A percentile compares a stretch with the other conserved stretches of the same genome.
These are phyloP conservation scores for Lenwebbia sp. DNA, from an alignment of 345 rosid species.

Conservation along the genomic window DNA sequence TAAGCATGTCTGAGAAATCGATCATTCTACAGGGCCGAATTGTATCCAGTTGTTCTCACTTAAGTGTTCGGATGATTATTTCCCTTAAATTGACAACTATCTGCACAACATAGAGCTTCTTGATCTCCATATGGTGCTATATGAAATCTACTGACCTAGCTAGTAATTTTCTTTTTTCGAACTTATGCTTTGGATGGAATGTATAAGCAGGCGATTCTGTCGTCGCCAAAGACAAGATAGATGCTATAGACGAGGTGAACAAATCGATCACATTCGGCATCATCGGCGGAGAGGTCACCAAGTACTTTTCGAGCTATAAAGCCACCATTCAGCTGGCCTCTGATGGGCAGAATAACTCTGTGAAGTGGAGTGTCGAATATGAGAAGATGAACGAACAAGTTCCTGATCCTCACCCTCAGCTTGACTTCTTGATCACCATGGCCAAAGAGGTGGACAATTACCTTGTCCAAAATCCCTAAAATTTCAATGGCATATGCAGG, in stretches of 20 bases:
- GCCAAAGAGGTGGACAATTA: constrained; percentile 12
- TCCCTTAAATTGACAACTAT: background rate
- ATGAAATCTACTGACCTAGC: background rate
- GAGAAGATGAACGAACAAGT: constrained; percentile 15
- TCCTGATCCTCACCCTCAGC: constrained; percentile 12
- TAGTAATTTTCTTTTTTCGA: background rate
- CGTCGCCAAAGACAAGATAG: constrained; percentile 4
- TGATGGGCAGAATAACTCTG: background rate
- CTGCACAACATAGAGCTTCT: background rate
- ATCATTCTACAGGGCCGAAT: background rate
- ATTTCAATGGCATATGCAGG: background rate
- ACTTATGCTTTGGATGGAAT: background rate
- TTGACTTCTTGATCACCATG: constrained; percentile 12
- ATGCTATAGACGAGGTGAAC: constrained; percentile 12
- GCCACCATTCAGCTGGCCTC: constrained; percentile 1
- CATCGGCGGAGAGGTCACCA: constrained; percentile 20
- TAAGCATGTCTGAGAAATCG: background rate
- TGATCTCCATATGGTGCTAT: background rate
- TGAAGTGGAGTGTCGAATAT: constrained; percentile 14
- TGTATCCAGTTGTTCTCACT: background rate
- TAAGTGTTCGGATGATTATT: background rate
- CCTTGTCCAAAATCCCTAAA: background rate
- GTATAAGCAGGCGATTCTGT: background rate
- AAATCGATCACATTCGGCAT: constrained; percentile 1
- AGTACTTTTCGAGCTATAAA: constrained; percentile 11